Evolutionary conservation across 371 early-diverging fungal species (phyloP).

Genomic region (Actinomortierella ambigua): DNA sequence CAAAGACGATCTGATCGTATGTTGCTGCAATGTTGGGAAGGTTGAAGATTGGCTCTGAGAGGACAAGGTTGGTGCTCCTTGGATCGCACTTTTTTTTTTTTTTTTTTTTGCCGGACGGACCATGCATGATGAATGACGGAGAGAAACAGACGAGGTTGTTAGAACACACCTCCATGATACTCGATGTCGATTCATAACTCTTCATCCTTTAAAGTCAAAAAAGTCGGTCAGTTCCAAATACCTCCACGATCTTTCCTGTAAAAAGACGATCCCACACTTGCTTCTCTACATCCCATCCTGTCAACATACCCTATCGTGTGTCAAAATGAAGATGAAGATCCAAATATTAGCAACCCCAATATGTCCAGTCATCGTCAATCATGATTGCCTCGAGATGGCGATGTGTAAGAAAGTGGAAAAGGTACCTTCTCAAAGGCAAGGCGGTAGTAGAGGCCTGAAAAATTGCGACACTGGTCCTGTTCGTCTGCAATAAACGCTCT

Average conservation of each 20-base stretch:
- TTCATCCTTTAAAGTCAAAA: too few relatives aligned
- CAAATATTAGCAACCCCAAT: slow-evolving; percentile 4
- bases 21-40: slow-evolving; percentile 69
- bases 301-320: slow-evolving; percentile 66
- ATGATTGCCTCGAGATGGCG: not conserved
- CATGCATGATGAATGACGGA: not conserved
- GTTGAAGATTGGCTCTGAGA: slow-evolving; percentile 86
- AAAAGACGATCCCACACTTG: slow-evolving; percentile 82
- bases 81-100: slow-evolving; percentile 78
- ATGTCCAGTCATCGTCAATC: not conserved
- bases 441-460: slow-evolving; percentile 76
- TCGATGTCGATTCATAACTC: too few relatives aligned
- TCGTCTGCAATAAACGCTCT: slow-evolving; percentile 74
- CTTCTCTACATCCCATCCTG: slow-evolving; percentile 80
- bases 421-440: slow-evolving; percentile 81
- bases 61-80: slow-evolving; percentile 60
- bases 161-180: too few relatives aligned
- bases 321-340: not conserved
- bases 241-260: slow-evolving; percentile 60
- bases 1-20: slow-evolving; percentile 86
- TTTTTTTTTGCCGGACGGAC: too few relatives aligned
- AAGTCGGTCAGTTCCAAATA: slow-evolving; percentile 20
- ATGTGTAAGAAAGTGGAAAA: not conserved
- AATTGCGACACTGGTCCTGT: slow-evolving; percentile 66
- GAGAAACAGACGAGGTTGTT: slow-evolving; percentile 3